Percentiles rank a stretch among this genome's conserved stretches.
Evolutionary conservation across 345 rosid species (phyloP).

Genomic region (Heritiera littoralis): DNA sequence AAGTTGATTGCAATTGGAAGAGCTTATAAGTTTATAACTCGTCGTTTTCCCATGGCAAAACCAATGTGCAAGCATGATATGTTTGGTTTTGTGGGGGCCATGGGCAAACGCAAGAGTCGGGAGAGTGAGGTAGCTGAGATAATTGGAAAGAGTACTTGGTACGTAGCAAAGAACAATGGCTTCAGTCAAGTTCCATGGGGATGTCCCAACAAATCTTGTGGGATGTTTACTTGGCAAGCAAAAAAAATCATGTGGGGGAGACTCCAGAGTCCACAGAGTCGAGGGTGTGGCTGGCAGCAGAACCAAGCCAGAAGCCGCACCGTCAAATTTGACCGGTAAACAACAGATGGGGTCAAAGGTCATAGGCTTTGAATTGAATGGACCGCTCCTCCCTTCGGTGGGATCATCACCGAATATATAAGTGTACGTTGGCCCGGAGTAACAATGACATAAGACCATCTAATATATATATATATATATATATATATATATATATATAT

Average conservation of each 20-base stretch:
- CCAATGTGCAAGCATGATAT: no score
- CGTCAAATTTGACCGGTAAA: neutral
- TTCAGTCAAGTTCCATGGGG: neutral
- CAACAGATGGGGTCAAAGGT: neutral
- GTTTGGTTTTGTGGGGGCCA: constrained; percentile 12
- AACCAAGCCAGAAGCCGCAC: neutral
- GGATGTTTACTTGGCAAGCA: neutral
- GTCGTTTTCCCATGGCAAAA: constrained; percentile 13
- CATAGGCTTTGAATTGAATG: no score
- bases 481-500: no score
- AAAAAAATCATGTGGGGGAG: neutral
- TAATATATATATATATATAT: no score
- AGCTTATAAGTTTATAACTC: neutral
- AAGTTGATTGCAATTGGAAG: neutral
- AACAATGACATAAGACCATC: no score
- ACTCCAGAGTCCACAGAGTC: no score
- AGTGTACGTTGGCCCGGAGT: no score
- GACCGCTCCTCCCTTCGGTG: no score
- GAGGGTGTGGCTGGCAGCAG: neutral
- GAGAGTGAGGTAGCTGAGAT: neutral
- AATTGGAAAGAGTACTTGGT: neutral
- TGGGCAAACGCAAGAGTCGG: neutral
- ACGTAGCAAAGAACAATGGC: neutral
- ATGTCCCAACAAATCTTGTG: neutral
- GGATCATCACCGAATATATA: no score